These are phyloP conservation scores for Ettlia oleoabundans DNA, from an alignment of 139 green algal species.

Conservation along the genomic window DNA sequence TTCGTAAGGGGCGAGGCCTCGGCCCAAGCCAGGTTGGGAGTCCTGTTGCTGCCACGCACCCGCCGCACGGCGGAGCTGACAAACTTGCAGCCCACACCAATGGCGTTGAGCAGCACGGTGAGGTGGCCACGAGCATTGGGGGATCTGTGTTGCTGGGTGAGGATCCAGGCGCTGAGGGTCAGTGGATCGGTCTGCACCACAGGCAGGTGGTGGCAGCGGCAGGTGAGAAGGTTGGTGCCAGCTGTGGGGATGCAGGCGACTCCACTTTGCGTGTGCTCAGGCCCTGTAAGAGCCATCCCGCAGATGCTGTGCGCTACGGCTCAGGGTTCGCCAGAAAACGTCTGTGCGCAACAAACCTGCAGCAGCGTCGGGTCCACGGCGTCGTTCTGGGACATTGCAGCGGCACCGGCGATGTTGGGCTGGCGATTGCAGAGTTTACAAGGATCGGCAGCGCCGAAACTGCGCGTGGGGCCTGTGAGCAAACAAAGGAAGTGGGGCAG, in stretches of 20 bases:
- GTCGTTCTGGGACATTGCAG: background rate
- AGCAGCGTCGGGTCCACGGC: background rate
- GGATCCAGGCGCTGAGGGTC: slow-evolving; percentile 50
- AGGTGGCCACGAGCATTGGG: slow-evolving; percentile 54
- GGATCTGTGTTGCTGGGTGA: slow-evolving; percentile 52
- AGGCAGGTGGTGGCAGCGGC: too few relatives aligned
- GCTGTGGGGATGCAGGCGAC: too few relatives aligned
- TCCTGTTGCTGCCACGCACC: slow-evolving; percentile 32
- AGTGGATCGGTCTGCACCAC: slow-evolving; percentile 52
- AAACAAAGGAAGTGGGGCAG: too few relatives aligned
- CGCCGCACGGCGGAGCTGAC: slow-evolving; percentile 57
- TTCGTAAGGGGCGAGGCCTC: too few relatives aligned
- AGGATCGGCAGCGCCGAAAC: too few relatives aligned
- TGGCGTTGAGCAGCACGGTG: slow-evolving; percentile 64
- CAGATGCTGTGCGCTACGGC: too few relatives aligned
- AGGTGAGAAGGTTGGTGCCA: background rate
- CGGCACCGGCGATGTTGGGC: background rate
- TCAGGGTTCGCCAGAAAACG: too few relatives aligned
- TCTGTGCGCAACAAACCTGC: background rate
- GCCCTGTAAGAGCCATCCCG: too few relatives aligned
- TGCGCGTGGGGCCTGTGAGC: too few relatives aligned
- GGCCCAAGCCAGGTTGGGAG: too few relatives aligned
- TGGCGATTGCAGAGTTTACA: background rate
- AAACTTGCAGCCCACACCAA: slow-evolving; percentile 76
- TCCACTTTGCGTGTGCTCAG: too few relatives aligned